Base-by-base conservation (phyloP, 345 rosid species). In the Salix koriyanagi region DNA sequence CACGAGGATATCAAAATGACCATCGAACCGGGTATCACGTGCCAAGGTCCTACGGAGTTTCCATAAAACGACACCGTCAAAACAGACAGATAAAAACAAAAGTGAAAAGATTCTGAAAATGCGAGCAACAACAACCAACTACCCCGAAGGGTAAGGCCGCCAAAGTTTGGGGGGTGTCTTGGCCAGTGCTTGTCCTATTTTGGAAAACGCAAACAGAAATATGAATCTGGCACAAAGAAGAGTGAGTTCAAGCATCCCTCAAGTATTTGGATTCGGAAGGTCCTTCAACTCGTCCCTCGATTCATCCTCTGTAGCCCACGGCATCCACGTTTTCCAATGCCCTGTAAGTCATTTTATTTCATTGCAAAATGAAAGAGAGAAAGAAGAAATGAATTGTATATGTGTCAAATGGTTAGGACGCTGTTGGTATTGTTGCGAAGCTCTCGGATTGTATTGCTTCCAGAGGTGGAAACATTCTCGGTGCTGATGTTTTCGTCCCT, bases 291-390 rank as follows among this genome's bases (percentile, higher is more conserved):
- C 90, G 39, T 82, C 90, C 70, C 73, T 78, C 69, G 83, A 81
- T 81, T 83, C 86, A 58, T 84, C 87, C 65, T 84, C 86, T 80
- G 87, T 88, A 79, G 72, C 85, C 74, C 88, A 90, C 50, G 99
- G 99, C 77, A 81, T 93, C 86, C 98, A 96, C 83, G 90, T 91
- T 82, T 96, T 96, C 84, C 97, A 92, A 41, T 92, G 99, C 83
- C 97, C 97, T 1, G 99, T 96, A 83, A 84, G 84, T 79, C 25
- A 69, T 13, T 46, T 46, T 25, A 28, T 36, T 70, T 21, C 21
- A 14, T 39, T 67, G 2, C 2, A 13, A 23, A 34, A 25, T 26
- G 19, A 65, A 65, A 26, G 8, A 65, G 32, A 32, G 36, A 32
- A 18, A 50, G 15, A 37, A 54, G 71, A 58, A 21, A 41, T 66